A percentile compares a stretch with the other conserved stretches of the same genome.
phyloP scores from a whole-genome alignment of 75 land plant genomes.

The Gnetum montanum region DNA sequence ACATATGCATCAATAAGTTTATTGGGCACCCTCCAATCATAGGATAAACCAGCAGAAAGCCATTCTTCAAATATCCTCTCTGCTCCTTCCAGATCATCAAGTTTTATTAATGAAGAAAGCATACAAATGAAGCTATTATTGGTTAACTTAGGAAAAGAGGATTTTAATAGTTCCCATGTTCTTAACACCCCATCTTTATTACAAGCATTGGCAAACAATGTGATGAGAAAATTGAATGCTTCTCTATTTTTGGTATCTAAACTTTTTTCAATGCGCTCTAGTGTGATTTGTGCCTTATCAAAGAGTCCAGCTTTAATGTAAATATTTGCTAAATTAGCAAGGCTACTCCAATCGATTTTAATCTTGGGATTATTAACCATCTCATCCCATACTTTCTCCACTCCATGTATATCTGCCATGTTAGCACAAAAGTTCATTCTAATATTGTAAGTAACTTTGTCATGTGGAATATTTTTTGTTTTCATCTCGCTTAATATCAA shows the following conservation, averaged over 20 bases:
- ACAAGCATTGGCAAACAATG: slow-evolving; percentile 35
- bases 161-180: slow-evolving; percentile 37
- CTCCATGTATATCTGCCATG: slow-evolving; percentile 36
- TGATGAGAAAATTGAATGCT: slow-evolving; percentile 33
- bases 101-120: slow-evolving; percentile 35
- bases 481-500: slow-evolving; percentile 42
- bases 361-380: slow-evolving; percentile 39
- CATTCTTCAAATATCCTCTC: slow-evolving; percentile 42
- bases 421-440: slow-evolving; percentile 55
- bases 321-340: slow-evolving; percentile 33
- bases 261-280: slow-evolving; percentile 41
- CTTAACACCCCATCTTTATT: slow-evolving; percentile 36
- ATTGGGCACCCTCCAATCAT: slow-evolving; percentile 43
- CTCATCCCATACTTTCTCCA: slow-evolving; percentile 39
- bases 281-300: slow-evolving; percentile 25
- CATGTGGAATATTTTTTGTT: slow-evolving; percentile 33
- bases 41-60: slow-evolving; percentile 32
- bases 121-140: slow-evolving; percentile 40
- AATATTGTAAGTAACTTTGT: slow-evolving; percentile 55
- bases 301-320: slow-evolving; percentile 37
- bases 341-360: slow-evolving; percentile 47
- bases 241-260: slow-evolving; percentile 17
- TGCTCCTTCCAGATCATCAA: slow-evolving; percentile 47
- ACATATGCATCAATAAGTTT: slow-evolving; percentile 28
- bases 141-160: slow-evolving; percentile 19